These are phyloP conservation scores for Ogataea paradorogensis DNA, from an alignment of 805 yeast genomes.

Conservation along the genomic window DNA sequence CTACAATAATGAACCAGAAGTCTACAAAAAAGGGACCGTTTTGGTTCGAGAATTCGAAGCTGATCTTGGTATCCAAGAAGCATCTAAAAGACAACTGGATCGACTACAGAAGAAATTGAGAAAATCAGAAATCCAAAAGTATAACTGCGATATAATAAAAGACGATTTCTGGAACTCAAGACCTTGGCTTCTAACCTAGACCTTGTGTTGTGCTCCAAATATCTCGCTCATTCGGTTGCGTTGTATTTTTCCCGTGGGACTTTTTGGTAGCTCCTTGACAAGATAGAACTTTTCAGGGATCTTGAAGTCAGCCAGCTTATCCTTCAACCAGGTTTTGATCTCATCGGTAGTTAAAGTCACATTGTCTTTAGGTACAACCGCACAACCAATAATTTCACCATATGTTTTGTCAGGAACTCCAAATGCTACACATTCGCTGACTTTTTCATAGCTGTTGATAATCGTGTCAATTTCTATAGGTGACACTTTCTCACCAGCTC, in stretches of 20 bases:
- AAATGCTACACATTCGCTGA: constrained; percentile 67
- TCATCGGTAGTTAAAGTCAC: constrained; percentile 39
- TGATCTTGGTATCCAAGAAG: constrained; percentile 2
- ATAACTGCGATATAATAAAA: constrained; percentile 62
- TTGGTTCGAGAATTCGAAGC: constrained; percentile 44
- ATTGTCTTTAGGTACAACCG: constrained; percentile 53
- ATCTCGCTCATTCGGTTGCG: constrained; percentile 58
- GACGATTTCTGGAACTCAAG: constrained; percentile 60
- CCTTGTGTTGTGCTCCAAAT: constrained; percentile 40
- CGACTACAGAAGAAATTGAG: constrained; percentile 46
- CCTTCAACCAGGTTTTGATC: constrained; percentile 42
- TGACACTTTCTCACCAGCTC: constrained; percentile 77
- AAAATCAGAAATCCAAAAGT: constrained; percentile 42
- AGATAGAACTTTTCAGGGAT: constrained; percentile 57
- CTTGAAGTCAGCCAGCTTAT: constrained; percentile 54
- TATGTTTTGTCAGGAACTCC: constrained; percentile 66
- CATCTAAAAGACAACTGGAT: constrained; percentile 47
- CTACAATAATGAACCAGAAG: constrained; percentile 87
- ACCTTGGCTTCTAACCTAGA: constrained; percentile 34
- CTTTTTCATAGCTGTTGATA: constrained; percentile 57
- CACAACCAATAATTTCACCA: constrained; percentile 72
- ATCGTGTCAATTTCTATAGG: constrained; percentile 69
- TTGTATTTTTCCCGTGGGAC: constrained; percentile 77
- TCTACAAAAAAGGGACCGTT: constrained; percentile 80
- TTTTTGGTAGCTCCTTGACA: constrained; percentile 64